Evolutionary conservation across 2,329 filamentous ascomycete genomes (phyloP), one percentile per base, ranked within the genome.

Genomic region (Venturia oleaginea): DNA sequence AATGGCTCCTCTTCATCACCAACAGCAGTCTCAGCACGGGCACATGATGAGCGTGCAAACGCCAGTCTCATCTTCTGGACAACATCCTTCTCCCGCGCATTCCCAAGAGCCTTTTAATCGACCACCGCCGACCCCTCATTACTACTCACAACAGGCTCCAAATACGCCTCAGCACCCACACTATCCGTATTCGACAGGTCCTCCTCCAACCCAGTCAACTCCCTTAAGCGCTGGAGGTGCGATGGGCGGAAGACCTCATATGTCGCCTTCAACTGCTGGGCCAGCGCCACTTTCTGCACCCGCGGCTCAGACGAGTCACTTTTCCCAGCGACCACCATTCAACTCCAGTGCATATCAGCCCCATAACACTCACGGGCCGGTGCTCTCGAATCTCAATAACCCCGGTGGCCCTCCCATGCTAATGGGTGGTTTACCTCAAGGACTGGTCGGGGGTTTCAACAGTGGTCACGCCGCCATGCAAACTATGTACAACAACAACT

Each of bases 351-450:
- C 37, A 6, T 59, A 59, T 30, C 51, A 40, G 38, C 68, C 76
- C 34, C 84, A 87, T 69, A 81, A 81, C 3, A 80, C 89, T 3
- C 83, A 87, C 3, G 86, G 86, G 0, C 83, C 87, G 0, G 86
- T 93, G 34, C 85, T 93, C 79, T 88, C 89, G 19, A 94, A 93
- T 71, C 83, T 94, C 32, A 84, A 87, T 70, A 90, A 87, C 66
- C 90, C 90, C 0, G 85, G 84, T 63, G 82, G 83, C 6, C 88
- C 88, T 66, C 86, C 94, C 80, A 82, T 88, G 8, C 78, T 94
- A 66, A 84, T 93, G 40, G 84, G 86, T 4, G 79, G 78, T 30
- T 78, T 84, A 73, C 81, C 81, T 48, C 76, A 80, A 5, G 79
- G 78, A 2, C 82, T 90, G 76, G 80, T 85, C 70, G 46, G 22